Evolutionary conservation across 2,329 filamentous ascomycete genomes (phyloP), one percentile per base, ranked within the genome.

Genomic region (Atkinsonella hypoxylon): DNA sequence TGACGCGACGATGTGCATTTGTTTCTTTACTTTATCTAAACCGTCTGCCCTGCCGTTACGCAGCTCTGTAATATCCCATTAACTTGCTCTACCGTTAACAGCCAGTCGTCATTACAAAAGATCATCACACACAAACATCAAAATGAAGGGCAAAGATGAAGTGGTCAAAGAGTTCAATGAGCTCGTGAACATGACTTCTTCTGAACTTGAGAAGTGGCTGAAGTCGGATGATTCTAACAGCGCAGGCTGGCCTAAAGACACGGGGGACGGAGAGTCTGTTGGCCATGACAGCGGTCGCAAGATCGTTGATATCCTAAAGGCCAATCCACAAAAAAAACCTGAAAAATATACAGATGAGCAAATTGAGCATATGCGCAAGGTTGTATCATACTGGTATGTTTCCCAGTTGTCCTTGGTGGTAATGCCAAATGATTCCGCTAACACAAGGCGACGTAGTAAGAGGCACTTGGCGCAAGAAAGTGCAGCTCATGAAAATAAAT

Each of bases 401-500:
- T 48, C 39, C 32, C 10, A 15, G 26, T 22, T 32, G n/a, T 26
- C 4, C 15, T 12, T 8, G 1, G 8, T 13, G 9, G 22, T 10
- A 6, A 42, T 17, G 5, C 15, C 15, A 6, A 20, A 36, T 13
- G 2, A 39, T 54, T 31, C 51, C 20, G 7, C 36, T 26, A 13
- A 12, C 2, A n/a, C 0, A 7, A 13, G 10, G 17, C 20, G 18
- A 22, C 4, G 2, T 8, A 71, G 67, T 61, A 85, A 85, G 61
- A 70, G 81, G 4, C 81, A 85, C 65, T 66, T 86, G 0, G 81
- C 81, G 0, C 81, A 84, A 57, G 81, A 85, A 62, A 71, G 75
- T 51, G 75, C 72, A 54, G 71, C 70, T 34, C 82, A 83, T 58
- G 66, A 71, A 51, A 69, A 82, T 55, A 77, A 78, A 47, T 62